These are phyloP conservation scores for Clavariopsis aquatica DNA, from an alignment of 495 filamentous ascomycete genomes.

Conservation along the genomic window DNA sequence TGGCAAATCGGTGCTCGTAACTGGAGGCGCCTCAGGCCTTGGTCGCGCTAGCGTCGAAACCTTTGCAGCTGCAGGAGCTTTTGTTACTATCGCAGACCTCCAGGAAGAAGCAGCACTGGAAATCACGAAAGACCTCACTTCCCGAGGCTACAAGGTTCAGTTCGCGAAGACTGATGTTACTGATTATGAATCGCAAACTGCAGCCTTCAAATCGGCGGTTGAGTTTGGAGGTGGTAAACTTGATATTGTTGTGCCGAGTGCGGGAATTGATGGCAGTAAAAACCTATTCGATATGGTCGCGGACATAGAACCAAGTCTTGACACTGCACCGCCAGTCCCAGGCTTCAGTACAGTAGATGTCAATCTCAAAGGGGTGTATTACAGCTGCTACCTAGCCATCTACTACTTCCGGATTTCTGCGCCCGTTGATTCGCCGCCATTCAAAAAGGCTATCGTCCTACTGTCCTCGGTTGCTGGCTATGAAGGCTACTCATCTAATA, in stretches of 20 bases:
- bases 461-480: conserved; percentile 29
- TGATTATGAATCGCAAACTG: conserved; percentile 26
- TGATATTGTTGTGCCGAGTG: conserved; percentile 29
- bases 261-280: conserved; percentile 20
- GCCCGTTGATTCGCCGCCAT: background rate
- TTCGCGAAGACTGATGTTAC: conserved; percentile 34
- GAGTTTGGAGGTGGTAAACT: conserved; percentile 27
- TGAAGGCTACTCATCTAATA: conserved; percentile 11
- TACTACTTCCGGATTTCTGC: conserved; percentile 34
- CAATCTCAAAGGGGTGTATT: conserved; percentile 33
- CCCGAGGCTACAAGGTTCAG: conserved; percentile 10
- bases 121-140: conserved; percentile 21
- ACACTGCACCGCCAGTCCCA: conserved; percentile 16
- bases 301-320: background rate
- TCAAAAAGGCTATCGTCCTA: conserved; percentile 33
- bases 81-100: conserved; percentile 33
- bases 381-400: conserved; percentile 30
- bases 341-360: conserved; percentile 23
- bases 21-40: conserved; percentile 32
- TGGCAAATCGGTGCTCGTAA: conserved; percentile 30
- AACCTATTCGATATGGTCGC: conserved; percentile 28
- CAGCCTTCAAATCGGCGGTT: conserved; percentile 32
- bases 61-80: conserved; percentile 22
- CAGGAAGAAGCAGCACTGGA: conserved; percentile 17
- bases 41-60: conserved; percentile 16